Evolutionary conservation across 2,329 filamentous ascomycete genomes (phyloP).

Genomic region (Microascus cirrosus): DNA sequence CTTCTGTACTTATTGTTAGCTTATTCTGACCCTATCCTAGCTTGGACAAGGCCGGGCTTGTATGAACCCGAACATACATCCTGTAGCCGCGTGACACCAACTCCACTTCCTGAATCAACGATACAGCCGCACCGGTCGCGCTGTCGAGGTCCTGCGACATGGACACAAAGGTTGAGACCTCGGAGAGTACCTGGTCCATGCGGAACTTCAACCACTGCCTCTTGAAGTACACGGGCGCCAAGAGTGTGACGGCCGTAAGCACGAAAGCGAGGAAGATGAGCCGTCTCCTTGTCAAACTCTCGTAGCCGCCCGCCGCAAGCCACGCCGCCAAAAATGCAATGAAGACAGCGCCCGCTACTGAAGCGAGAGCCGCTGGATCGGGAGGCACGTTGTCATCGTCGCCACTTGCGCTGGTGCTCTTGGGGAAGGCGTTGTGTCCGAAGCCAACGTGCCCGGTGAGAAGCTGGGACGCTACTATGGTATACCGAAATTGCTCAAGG

Average conservation of each 20-base stretch:
- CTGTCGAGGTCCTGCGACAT: conserved; percentile 74
- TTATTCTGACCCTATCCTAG: conserved; percentile 9
- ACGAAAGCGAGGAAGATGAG: conserved; percentile 34
- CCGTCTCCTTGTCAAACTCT: conserved; percentile 42
- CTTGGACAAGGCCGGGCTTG: background rate
- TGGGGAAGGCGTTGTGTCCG: conserved; percentile 13
- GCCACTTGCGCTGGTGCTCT: background rate
- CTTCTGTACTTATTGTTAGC: conserved; percentile 43
- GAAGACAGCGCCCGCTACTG: conserved; percentile 52
- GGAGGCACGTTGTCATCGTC: conserved; percentile 14
- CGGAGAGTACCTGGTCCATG: conserved; percentile 60
- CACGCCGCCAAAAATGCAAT: conserved; percentile 66
- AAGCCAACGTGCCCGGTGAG: conserved; percentile 57
- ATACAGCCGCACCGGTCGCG: conserved; percentile 62
- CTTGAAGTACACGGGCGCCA: conserved; percentile 60
- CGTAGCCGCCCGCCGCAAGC: conserved; percentile 38
- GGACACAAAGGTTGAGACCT: conserved; percentile 57
- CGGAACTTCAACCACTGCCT: conserved; percentile 75
- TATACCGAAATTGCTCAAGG: conserved; percentile 86
- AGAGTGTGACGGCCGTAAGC: conserved; percentile 40
- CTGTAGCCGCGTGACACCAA: conserved; percentile 84
- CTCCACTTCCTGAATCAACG: conserved; percentile 89
- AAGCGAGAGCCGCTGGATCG: conserved; percentile 36
- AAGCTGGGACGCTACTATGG: conserved; percentile 83
- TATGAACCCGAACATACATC: conserved; percentile 42